These are phyloP conservation scores for Fraxinus paxiana DNA, from an alignment of 305 asterid species.

Conservation along the genomic window DNA sequence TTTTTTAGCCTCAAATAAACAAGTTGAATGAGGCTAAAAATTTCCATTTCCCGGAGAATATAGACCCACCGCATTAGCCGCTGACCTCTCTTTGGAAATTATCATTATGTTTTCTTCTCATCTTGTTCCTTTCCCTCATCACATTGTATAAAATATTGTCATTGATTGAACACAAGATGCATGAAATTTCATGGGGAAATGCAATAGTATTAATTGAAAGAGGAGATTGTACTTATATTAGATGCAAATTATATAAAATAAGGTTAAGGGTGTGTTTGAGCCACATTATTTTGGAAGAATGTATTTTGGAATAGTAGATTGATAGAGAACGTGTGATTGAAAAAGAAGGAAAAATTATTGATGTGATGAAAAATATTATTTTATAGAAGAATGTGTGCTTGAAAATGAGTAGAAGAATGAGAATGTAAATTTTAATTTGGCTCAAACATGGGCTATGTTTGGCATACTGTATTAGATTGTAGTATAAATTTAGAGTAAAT, in stretches of 20 bases:
- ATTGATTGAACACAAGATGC: conserved; percentile 13
- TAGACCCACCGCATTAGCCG: conserved; percentile 95
- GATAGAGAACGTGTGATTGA: no score
- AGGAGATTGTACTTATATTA: neutral
- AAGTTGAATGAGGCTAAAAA: conserved; percentile 37
- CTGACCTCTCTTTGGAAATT: conserved; percentile 48
- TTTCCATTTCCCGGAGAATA: conserved; percentile 71
- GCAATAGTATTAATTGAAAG: neutral
- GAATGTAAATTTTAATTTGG: no score
- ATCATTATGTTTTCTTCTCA: conserved; percentile 26
- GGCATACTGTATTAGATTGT: neutral
- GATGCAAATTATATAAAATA: neutral
- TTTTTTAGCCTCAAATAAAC: conserved; percentile 27
- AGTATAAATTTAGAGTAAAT: no score
- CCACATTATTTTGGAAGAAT: no score
- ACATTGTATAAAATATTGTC: conserved; percentile 25
- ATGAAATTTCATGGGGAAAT: conserved; percentile 25
- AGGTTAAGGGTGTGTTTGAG: no score
- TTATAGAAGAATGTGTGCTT: no score
- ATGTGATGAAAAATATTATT: no score
- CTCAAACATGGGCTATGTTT: no score
- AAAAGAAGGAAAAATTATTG: no score
- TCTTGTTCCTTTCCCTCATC: conserved; percentile 28
- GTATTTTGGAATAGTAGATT: no score
- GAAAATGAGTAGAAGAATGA: no score